A percentile compares a stretch with the other conserved stretches of the same genome.
These are phyloP conservation scores for Apodospora peruviana DNA, from an alignment of 495 filamentous ascomycete genomes.

Conservation along the genomic window DNA sequence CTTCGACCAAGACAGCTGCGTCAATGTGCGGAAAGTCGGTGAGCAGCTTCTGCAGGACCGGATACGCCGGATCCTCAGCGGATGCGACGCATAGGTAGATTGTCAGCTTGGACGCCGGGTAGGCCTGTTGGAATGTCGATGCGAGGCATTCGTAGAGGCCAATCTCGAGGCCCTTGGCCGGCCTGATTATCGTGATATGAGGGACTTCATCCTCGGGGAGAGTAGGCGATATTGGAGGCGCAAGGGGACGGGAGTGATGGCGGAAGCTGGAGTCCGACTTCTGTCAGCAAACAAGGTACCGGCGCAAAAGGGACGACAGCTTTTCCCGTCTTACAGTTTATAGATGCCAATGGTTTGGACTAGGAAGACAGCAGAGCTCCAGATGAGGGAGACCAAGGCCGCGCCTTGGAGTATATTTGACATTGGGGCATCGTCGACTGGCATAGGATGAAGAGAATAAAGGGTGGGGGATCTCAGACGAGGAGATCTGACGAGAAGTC, in stretches of 20 bases:
- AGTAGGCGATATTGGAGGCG: constrained; percentile 37
- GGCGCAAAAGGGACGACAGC: background rate
- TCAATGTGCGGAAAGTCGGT: constrained; percentile 68
- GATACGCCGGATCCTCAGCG: constrained; percentile 71
- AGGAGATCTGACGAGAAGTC: background rate
- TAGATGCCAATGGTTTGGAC: constrained; percentile 48
- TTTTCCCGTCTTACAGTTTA: constrained; percentile 38
- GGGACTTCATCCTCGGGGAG: constrained; percentile 49
- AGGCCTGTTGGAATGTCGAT: constrained; percentile 80
- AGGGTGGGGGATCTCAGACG: background rate
- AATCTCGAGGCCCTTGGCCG: constrained; percentile 87
- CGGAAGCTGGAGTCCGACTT: constrained; percentile 37
- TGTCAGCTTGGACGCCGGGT: constrained; percentile 71
- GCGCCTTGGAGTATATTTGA: constrained; percentile 31
- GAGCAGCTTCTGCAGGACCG: constrained; percentile 64
- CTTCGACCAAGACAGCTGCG: constrained; percentile 72
- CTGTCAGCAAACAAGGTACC: background rate
- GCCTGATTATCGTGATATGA: constrained; percentile 89
- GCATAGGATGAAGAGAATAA: background rate
- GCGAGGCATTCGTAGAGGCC: constrained; percentile 88
- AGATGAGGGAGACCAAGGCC: constrained; percentile 41
- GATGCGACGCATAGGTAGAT: constrained; percentile 79
- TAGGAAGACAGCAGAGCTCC: constrained; percentile 42
- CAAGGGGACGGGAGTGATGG: constrained; percentile 41
- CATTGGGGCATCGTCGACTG: constrained; percentile 29